These are phyloP conservation scores for Cercospora sp. DNA, from an alignment of 2,329 filamentous ascomycete species.

Conservation along the genomic window DNA sequence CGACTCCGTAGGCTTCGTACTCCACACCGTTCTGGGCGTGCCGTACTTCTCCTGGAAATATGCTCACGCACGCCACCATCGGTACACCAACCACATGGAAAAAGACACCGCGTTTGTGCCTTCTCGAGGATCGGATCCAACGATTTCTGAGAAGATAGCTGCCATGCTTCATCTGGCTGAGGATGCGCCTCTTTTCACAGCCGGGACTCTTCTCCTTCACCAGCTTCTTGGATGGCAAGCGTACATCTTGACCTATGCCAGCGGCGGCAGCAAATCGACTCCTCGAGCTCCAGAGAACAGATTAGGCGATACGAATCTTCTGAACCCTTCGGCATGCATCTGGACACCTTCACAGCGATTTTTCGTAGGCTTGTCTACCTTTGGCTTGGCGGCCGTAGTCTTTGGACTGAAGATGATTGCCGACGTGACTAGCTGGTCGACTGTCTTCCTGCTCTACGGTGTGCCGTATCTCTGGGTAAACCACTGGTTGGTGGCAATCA, in stretches of 20 bases:
- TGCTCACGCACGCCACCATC: slow-evolving; percentile 69
- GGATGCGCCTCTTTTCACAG: slow-evolving; percentile 31
- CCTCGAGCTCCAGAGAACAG: slow-evolving; percentile 11
- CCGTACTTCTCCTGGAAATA: slow-evolving; percentile 75
- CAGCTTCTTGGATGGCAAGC: slow-evolving; percentile 35
- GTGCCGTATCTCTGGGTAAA: slow-evolving; percentile 71
- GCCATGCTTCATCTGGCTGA: slow-evolving; percentile 29
- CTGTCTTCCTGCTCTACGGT: slow-evolving; percentile 41
- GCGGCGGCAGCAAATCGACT: slow-evolving; percentile 20
- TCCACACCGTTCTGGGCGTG: slow-evolving; percentile 66
- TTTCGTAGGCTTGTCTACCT: slow-evolving; percentile 59
- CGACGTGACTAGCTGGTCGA: slow-evolving; percentile 7
- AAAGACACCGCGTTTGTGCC: slow-evolving; percentile 43
- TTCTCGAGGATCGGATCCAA: slow-evolving; percentile 14
- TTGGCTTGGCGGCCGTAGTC: slow-evolving; percentile 58
- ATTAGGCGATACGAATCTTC: slow-evolving; percentile 47
- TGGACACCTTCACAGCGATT: slow-evolving; percentile 49
- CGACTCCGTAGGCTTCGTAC: slow-evolving; percentile 61
- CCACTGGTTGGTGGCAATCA: slow-evolving; percentile 73
- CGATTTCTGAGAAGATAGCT: slow-evolving; percentile 8
- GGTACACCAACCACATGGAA: slow-evolving; percentile 52
- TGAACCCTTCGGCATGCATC: slow-evolving; percentile 58
- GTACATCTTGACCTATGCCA: slow-evolving; percentile 33
- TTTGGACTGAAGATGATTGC: slow-evolving; percentile 53
- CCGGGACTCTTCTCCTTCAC: slow-evolving; percentile 27